Base-by-base conservation (phyloP, 2,329 filamentous ascomycete species). In the Thermothelomyces thermophilus region DNA sequence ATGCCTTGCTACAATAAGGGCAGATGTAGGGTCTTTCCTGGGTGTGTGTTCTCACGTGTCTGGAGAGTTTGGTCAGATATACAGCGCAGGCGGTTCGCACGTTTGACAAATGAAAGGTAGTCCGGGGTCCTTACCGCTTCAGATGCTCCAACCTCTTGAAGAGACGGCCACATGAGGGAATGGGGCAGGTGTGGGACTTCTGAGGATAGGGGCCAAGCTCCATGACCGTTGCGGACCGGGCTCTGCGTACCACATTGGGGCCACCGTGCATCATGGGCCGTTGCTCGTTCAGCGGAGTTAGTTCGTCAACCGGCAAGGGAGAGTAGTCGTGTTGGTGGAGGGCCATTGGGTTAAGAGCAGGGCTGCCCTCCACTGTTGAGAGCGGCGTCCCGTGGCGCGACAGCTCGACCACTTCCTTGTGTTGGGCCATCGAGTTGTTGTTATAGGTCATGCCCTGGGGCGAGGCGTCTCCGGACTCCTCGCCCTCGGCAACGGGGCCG, bases 121-220 rank as follows among this genome's bases (percentile, higher is more conserved):
- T 64, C 64, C 54, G 55, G n/a, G 61, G 62, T 11, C 76, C 86
- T 82, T 88, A 95, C 89, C 91, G 84, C 80, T 98, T 98, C 65
- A 98, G 83, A 74, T 98, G 93, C 75, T 98, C 93, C 75, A 98
- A 82, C 70, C 93, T 85, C 83, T 98, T 98, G 80, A 98, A 98
- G 55, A 96, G 80, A 64, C 93, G 86, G 48, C 93, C 93, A 68
- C 93, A 98, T 48, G 91, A 94, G 24, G 93, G 93, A 63, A 98
- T 98, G n/a, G 93, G 93, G 74, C 93, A 98, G 2, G 91, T 97
- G 71, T 98, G 93, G 35, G 90, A 95, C 71, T 98, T 98, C 66
- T 95, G 89, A 45, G 93, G 90, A 67, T 97, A 97, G 13, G 94
- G 93, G 28, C 89, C 90, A 56, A 96, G 80, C 69, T 98, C 93